A percentile compares a stretch with the other conserved stretches of the same genome.
phyloP scores from a whole-genome alignment of 2,329 filamentous ascomycete species.

The Mycosphaerella sp. region DNA sequence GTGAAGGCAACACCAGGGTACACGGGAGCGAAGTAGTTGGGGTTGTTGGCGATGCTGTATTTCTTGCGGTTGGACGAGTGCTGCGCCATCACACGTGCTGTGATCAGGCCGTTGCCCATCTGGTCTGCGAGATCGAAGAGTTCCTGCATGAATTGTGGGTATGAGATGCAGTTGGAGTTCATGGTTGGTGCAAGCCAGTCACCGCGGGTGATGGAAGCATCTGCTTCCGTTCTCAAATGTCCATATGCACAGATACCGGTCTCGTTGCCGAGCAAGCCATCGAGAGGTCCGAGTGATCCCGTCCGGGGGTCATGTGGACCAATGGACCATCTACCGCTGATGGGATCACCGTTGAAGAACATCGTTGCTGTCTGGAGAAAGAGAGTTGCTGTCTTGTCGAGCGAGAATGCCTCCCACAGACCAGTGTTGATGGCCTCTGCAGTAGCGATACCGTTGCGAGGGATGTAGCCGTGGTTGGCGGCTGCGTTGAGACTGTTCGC shows the following conservation, averaged over 20 bases:
- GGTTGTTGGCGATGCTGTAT: slow-evolving; percentile 26
- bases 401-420: slow-evolving; percentile 15
- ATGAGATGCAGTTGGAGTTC: slow-evolving; percentile 25
- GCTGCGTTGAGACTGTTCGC: slow-evolving; percentile 13
- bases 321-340: slow-evolving; percentile 25
- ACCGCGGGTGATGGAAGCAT: slow-evolving; percentile 27
- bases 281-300: slow-evolving; percentile 21
- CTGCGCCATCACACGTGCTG: slow-evolving; percentile 23
- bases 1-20: slow-evolving; percentile 28
- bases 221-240: slow-evolving; percentile 23
- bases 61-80: slow-evolving; percentile 26
- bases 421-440: slow-evolving; percentile 22
- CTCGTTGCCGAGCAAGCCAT: slow-evolving; percentile 22
- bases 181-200: slow-evolving; percentile 25
- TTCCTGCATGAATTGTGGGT: slow-evolving; percentile 23
- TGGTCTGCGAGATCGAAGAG: slow-evolving; percentile 22
- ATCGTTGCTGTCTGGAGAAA: slow-evolving; percentile 26
- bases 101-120: slow-evolving; percentile 20
- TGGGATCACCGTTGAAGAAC: slow-evolving; percentile 20
- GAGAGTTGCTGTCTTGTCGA: slow-evolving; percentile 22
- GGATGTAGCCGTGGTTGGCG: slow-evolving; percentile 30
- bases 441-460: slow-evolving; percentile 18
- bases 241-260: slow-evolving; percentile 26
- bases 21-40: slow-evolving; percentile 24
- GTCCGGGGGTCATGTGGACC: slow-evolving; percentile 21